Evolutionary conservation across 2,329 filamentous ascomycete species (phyloP), one percentile per base, ranked within the genome.

Genomic region (Paramyrothecium sp.): DNA sequence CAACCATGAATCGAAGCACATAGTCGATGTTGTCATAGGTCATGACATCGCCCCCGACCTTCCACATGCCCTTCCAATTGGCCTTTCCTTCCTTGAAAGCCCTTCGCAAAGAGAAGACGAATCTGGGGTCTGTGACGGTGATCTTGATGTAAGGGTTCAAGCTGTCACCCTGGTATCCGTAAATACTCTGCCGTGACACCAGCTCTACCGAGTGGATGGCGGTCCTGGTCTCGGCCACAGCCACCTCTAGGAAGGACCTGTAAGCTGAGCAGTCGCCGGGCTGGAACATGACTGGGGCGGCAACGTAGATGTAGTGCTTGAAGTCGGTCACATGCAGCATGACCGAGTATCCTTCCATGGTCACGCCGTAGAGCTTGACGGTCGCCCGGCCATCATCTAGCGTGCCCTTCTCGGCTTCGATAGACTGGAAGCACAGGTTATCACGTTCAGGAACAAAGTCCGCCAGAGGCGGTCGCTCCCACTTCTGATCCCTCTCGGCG

Each of bases 1-100:
- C 95, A 53, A 99, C 94, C 95, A 99, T 99, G 75, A 99, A 98
- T 54, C 95, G 85, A 63, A 98, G 76, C 23, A 98, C 86, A 69
- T 97, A 99, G 79, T 96, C 91, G 57, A 99, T 93, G 64, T 89
- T 97, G 78, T 99, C 95, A 67, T 94, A 99, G 0, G 95, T 98
- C 72, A 93, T 84, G 62, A 98, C 87, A 20, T 84, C 85, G 5
- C 82, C 81, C 7, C 81, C 78, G 20, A 79, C 83, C 63, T 87
- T 89, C 94, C 95, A 99, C 73, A 97, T 81, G 4, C 89, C 87
- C 72, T 94, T 96, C 84, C 92, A 98, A 70, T 98, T 97, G 58
- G 90, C 89, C 58, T 84, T 80, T 11, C 89, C 88, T 10, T 78
- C 79, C 72, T 97, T 91, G 51, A 99, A 89, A 1, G 86, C 81